Base-by-base conservation (phyloP, 2,329 filamentous ascomycete species). In the Fusarium avenaceum region DNA sequence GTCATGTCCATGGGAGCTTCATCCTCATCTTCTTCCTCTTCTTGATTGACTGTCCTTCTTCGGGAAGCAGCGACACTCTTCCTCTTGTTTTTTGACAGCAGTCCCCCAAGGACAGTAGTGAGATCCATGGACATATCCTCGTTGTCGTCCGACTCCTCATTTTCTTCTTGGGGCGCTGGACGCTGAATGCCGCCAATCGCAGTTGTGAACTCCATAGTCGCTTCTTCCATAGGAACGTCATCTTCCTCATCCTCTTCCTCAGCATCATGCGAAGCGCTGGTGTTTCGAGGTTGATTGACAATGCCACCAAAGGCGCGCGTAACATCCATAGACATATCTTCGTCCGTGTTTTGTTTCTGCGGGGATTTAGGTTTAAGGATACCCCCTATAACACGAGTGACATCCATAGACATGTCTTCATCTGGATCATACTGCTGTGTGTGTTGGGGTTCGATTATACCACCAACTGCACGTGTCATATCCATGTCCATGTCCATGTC, bases 261-360 rank as follows among this genome's bases (percentile, higher is more conserved):
- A 17, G 79, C 77, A 39, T 53, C 63, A 57, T 57, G 15, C 30
- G 54, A n/a, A 32, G 35, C 20, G n/a, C 33, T 43, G 15, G 49
- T 19, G 35, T 63, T 68, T 32, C 44, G 42, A 15, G 47, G 52
- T 48, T 66, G 71, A 8, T 52, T 81, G 20, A 97, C 79, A 54
- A 98, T 97, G 4, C 90, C 87, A 10, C 95, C 95, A 53, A 97
- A 84, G 13, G 88, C 92, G 53, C 88, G 89, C 2, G 95, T 97
- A 13, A 97, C 92, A 72, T 98, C 95, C 95, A 98, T 97, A 22
- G 93, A 96, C 84, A 96, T 90, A 39, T 94, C 92, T 66, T 88
- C 86, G 20, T 86, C 85, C 32, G 85, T 80, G 7, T 76, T 72
- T 4, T 33, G 32, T 20, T 79, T 76, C 19, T 83, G 82, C 17